Evolutionary conservation across 2,329 filamentous ascomycete species (phyloP).

Genomic region (Pseudovirgaria hyperparasitica): DNA sequence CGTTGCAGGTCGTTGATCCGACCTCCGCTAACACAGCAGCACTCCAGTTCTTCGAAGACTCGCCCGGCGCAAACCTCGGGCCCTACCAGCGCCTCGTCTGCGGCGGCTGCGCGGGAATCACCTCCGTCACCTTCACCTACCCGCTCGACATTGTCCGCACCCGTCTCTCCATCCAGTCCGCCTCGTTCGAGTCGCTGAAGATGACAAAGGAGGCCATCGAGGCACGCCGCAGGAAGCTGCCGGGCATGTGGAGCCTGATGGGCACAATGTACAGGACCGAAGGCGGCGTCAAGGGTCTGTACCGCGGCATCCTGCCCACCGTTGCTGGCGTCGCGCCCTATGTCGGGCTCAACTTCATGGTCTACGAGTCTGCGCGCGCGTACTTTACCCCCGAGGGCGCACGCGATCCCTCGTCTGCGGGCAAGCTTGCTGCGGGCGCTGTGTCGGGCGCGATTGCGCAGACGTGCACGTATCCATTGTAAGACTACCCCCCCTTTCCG

Average conservation of each 20-base stretch:
- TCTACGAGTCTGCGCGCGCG: slow-evolving; percentile 78
- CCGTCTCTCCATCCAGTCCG: slow-evolving; percentile 87
- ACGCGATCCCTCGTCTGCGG: slow-evolving; percentile 61
- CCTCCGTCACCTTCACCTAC: slow-evolving; percentile 89
- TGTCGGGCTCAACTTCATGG: slow-evolving; percentile 97
- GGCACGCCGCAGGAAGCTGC: slow-evolving; percentile 42
- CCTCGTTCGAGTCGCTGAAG: slow-evolving; percentile 75
- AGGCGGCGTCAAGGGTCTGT: slow-evolving; percentile 74
- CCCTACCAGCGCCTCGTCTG: slow-evolving; percentile 71
- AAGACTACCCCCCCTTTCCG: slow-evolving; percentile 27
- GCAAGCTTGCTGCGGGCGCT: slow-evolving; percentile 81
- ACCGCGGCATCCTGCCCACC: slow-evolving; percentile 86
- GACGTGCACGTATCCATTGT: slow-evolving; percentile 98
- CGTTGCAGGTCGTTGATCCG: not conserved
- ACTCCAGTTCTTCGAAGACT: slow-evolving; percentile 57
- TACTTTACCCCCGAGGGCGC: slow-evolving; percentile 81
- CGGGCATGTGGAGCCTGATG: slow-evolving; percentile 87
- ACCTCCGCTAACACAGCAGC: not conserved
- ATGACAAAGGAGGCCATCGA: too few species aligned
- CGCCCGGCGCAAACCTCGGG: slow-evolving; percentile 60
- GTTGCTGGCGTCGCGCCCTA: slow-evolving; percentile 93
- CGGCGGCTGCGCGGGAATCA: slow-evolving; percentile 84
- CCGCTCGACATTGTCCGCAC: slow-evolving; percentile 96
- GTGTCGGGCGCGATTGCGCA: slow-evolving; percentile 94
- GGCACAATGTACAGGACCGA: slow-evolving; percentile 78